These are phyloP conservation scores for Zasmidium cellare DNA, from an alignment of 2,329 filamentous ascomycete species.

Conservation along the genomic window DNA sequence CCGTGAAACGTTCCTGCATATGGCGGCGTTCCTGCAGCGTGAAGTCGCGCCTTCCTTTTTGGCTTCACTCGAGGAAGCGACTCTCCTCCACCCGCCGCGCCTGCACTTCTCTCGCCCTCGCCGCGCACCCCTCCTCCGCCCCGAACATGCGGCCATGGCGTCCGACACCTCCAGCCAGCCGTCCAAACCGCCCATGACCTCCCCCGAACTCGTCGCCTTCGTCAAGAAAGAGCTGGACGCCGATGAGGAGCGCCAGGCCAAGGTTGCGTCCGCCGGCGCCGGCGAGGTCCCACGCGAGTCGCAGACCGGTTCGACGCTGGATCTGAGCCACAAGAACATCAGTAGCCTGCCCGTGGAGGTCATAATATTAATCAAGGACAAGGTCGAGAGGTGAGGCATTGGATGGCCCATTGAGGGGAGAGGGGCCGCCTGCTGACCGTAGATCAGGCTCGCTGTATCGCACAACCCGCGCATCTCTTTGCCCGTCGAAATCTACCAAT, in stretches of 20 bases:
- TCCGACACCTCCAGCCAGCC: conserved; percentile 20
- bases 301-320: conserved; percentile 70
- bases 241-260: conserved; percentile 35
- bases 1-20: too few species aligned
- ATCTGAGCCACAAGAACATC: conserved; percentile 74
- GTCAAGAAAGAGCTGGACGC: conserved; percentile 34
- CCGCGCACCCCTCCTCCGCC: not conserved
- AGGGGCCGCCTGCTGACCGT: conserved; percentile 23
- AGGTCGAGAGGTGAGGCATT: conserved; percentile 63
- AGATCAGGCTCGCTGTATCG: conserved; percentile 70
- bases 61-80: not conserved
- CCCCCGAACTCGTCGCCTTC: conserved; percentile 30
- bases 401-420: conserved; percentile 4
- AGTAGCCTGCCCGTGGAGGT: conserved; percentile 70
- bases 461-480: conserved; percentile 74
- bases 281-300: conserved; percentile 28
- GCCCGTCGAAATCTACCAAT: conserved; percentile 71
- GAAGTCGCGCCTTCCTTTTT: conserved; percentile 5
- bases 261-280: conserved; percentile 24
- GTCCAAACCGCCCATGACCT: conserved; percentile 27
- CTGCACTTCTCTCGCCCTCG: conserved; percentile 2
- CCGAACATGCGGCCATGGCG: conserved; percentile 32
- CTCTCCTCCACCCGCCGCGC: not conserved
- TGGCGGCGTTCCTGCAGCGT: conserved; percentile 8
- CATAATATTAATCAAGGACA: conserved; percentile 71